Evolutionary conservation across 768 basidiomycete species (phyloP), one percentile per base, ranked within the genome.

Genomic region (Omphalotus guepiniiformis): DNA sequence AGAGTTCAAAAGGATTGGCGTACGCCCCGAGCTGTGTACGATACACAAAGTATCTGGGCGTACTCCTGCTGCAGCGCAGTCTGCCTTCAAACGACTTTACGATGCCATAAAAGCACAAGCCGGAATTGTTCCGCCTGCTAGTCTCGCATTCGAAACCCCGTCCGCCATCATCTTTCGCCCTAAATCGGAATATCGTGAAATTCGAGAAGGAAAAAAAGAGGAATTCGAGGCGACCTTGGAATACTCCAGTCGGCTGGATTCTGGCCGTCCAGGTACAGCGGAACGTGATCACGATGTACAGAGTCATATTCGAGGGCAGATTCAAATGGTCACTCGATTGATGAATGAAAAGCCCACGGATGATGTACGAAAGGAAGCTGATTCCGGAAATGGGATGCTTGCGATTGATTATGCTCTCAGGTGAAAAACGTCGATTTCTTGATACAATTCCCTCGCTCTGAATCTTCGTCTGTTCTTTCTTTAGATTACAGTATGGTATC

Each of bases 1-100:
- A 8, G 62, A 67, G 46, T 53, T 69, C 42, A 62, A 58, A 43
- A 53, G 55, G 2, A 37, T 65, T 3, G 63, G 63, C 4, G 58
- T 67, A 19, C 34, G 39, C 13, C 35, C 38, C 3, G 60, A 56
- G 3, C 56, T 65, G 18, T 64, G 61, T 48, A 58, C 46, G 16
- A 53, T 68, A 22, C 51, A 54, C 4, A 48, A 58, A 15, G 44
- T 56, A 19, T 47, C 22, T n/a, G 16, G 23, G 21, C 11, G 27
- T 1, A 35, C 30, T 23, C 3, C 9, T 4, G 5, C 21, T 15
- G 47, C 39, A 32, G 28, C 32, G 3, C 11, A 29, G 6, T 16
- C 18, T 28, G n/a, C n/a, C n/a, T 48, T 48, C 39, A 21, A 41
- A 3, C 15, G 13, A 11, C n/a, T 48, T 12, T 48, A 40, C 27